Conservation (phyloP, 2,329 filamentous ascomycete species). For the Cladosporium sp. region DNA sequence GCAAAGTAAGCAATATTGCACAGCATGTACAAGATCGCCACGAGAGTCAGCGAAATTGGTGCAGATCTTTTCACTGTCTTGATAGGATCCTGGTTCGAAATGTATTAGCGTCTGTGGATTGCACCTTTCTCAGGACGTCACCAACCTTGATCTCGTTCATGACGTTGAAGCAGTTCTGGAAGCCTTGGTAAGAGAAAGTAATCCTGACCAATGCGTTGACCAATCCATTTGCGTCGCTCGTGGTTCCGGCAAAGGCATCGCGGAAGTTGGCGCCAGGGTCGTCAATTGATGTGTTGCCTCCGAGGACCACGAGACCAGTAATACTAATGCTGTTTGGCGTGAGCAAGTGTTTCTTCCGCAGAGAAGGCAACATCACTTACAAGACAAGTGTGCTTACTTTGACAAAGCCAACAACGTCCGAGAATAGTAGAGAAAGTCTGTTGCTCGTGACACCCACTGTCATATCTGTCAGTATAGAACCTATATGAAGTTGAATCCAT, state of each 20-base stretch:
- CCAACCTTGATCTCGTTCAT: slow-evolving; percentile 59
- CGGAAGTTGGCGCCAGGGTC: slow-evolving; percentile 57
- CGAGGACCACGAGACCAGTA: slow-evolving; percentile 63
- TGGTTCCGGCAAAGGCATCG: slow-evolving; percentile 54
- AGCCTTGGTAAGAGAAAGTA: slow-evolving; percentile 51
- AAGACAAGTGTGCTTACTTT: slow-evolving; percentile 66
- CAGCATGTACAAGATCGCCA: slow-evolving; percentile 56
- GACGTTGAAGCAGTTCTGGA: slow-evolving; percentile 61
- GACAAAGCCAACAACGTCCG: slow-evolving; percentile 58
- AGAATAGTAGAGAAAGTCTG: slow-evolving; percentile 56
- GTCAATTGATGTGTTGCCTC: slow-evolving; percentile 52
- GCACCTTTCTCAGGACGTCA: neutral
- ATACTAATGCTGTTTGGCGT: slow-evolving; percentile 25
- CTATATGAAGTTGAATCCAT: neutral
- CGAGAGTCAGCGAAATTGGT: slow-evolving; percentile 50
- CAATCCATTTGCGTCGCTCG: slow-evolving; percentile 50
- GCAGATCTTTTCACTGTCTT: slow-evolving; percentile 54
- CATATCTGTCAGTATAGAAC: neutral
- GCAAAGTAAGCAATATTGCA: slow-evolving; percentile 64
- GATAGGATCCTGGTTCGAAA: slow-evolving; percentile 52
- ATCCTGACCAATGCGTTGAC: slow-evolving; percentile 61
- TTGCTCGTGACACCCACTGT: slow-evolving; percentile 42
- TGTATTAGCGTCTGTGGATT: neutral
- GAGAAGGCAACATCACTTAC: slow-evolving; percentile 28
- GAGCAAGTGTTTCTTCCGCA: neutral